Base-by-base conservation (phyloP, 306 rosid species). In the Ormosia emarginata region DNA sequence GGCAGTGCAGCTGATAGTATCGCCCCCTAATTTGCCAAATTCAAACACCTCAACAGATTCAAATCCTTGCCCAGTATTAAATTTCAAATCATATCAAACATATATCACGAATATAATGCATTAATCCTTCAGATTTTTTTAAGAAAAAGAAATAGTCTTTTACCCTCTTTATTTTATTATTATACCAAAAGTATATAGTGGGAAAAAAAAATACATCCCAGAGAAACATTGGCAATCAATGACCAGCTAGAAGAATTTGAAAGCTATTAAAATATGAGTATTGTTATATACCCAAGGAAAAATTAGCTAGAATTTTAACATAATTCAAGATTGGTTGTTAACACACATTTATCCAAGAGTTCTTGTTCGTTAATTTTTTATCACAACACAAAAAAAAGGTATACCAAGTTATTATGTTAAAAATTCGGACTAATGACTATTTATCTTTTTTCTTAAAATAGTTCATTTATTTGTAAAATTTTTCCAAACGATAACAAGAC, bases 11-110 rank as follows among this genome's bases (percentile, higher is more conserved):
- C 95, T 2, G 98, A 85, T 73, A 95, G 62, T 69, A 86, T 85
- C 3, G 98, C 99, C 33, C 99, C 99, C 99, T 95, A 44, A 9
- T 81, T 59, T 46, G 17, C 11, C 55, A 72, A 77, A 63, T 71
- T 55, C 71, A 79, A 32, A 49, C 59, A 52, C 9, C 17, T 3
- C 8, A 49, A 18, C 56, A 71, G 9, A 70, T 69, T 83, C 14
- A 77, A 55, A 69, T 59, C 30, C 72, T 18, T 57, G 13, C 5
- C 46, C 49, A 49, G 5, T 1, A 33, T 63, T 6, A 63, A 33
- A 15, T 2, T 37, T 47, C 37, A 46, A 63, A 63, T 9, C 24
- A 63, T 47, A 2, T n/a, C 14, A 73, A 62, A 81, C 36, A 8
- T 8, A 17, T 1, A 52, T 33, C 36, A 49, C 29, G 5, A 10